Evolutionary conservation across 129 eudicot genomes (phyloP).

Genomic region (Flaveria brownii): DNA sequence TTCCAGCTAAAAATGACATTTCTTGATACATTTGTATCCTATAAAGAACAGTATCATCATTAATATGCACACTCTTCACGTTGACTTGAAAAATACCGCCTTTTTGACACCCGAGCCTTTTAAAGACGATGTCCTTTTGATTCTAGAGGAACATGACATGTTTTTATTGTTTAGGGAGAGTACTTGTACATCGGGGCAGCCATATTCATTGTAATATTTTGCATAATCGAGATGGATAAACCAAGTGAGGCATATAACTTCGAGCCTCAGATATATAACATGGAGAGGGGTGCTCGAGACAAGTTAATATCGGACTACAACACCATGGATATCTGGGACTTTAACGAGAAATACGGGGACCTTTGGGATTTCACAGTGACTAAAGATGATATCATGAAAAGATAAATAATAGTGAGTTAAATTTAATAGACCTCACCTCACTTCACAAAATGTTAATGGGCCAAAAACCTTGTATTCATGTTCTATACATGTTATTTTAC

Average conservation of each 20-base stretch:
- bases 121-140: neutral
- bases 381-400: slow-evolving; percentile 63
- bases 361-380: slow-evolving; percentile 91
- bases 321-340: slow-evolving; percentile 97
- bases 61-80: too few relatives aligned
- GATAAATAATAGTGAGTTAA: slow-evolving; percentile 28
- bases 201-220: slow-evolving; percentile 61
- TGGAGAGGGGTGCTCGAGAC: slow-evolving; percentile 90
- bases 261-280: slow-evolving; percentile 87
- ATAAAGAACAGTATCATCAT: too few relatives aligned
- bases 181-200: slow-evolving; percentile 95
- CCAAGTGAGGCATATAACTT: slow-evolving; percentile 91
- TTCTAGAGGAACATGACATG: neutral
- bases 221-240: slow-evolving; percentile 92
- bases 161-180: slow-evolving; percentile 62
- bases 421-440: slow-evolving; percentile 21
- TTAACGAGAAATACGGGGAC: slow-evolving; percentile 94
- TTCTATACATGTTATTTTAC: neutral
- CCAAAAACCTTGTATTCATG: slow-evolving; percentile 7
- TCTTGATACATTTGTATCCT: neutral
- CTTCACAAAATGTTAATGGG: neutral
- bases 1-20: neutral
- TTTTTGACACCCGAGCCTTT: too few relatives aligned
- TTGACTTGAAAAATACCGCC: too few relatives aligned
- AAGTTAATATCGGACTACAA: slow-evolving; percentile 86